Percentiles rank a stretch among this genome's conserved stretches.
These are phyloP conservation scores for Daldinia concentrica DNA, from an alignment of 495 filamentous ascomycete species.

Conservation along the genomic window DNA sequence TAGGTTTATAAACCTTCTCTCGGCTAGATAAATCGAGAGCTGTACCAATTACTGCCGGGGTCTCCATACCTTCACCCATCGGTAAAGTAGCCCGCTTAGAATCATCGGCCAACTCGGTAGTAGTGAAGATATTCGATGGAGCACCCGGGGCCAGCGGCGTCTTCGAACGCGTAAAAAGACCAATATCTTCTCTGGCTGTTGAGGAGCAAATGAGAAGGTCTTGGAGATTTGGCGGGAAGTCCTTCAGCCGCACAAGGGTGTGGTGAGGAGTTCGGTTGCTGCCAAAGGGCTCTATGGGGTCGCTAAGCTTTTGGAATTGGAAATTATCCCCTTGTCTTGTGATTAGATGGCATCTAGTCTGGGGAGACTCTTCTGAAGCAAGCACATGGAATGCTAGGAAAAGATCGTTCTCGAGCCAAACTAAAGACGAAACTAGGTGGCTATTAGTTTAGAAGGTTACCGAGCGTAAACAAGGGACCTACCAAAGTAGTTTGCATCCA, in stretches of 20 bases:
- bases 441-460: conserved; percentile 36
- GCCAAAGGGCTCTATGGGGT: conserved; percentile 75
- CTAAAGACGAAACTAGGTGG: conserved; percentile 78
- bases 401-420: conserved; percentile 88
- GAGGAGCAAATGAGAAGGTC: conserved; percentile 84
- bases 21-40: conserved; percentile 83
- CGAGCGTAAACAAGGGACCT: conserved; percentile 39
- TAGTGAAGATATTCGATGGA: conserved; percentile 74
- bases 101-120: conserved; percentile 78
- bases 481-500: conserved; percentile 76
- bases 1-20: conserved; percentile 79
- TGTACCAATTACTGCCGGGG: conserved; percentile 82
- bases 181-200: conserved; percentile 79
- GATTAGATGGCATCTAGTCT: conserved; percentile 78
- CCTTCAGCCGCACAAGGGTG: conserved; percentile 74
- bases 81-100: conserved; percentile 79
- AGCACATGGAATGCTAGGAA: conserved; percentile 80
- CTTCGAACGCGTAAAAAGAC: conserved; percentile 76
- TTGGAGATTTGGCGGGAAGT: conserved; percentile 79
- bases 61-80: conserved; percentile 66
- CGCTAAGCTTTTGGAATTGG: conserved; percentile 74
- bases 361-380: conserved; percentile 64
- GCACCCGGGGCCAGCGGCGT: conserved; percentile 68
- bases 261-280: conserved; percentile 76
- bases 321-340: conserved; percentile 68